Base-by-base conservation (phyloP, 441 rosid species). In the Syzygium malaccense region DNA sequence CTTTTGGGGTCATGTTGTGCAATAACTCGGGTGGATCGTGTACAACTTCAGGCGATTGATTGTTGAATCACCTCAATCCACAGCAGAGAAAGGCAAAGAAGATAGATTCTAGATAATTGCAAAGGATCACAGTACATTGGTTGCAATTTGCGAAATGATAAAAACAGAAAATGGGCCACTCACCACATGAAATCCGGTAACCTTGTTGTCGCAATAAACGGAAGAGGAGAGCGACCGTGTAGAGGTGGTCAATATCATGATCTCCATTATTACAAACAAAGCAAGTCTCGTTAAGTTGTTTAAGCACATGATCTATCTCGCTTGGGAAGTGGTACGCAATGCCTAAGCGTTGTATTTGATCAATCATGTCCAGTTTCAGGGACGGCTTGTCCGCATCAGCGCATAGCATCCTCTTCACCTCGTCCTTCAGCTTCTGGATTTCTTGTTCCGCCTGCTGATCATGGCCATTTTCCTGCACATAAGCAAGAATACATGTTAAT, bases 131-230 rank as follows among this genome's bases (percentile, higher is more conserved):
- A 62, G 32, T 62, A 30, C 0, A 62, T 1, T 14, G 33, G 33
- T 62, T 14, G 68, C 25, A n/a, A 28, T n/a, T 62, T 62, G 33
- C 9, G 26, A 45, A 32, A n/a, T 20, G 8, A 48, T 0, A 0
- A 13, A 58, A n/a, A 48, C 23, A 37, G n/a, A 55, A 33, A 37
- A 4, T 57, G 58, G 78, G 0, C 78, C 18, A 48, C 89, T 28
- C 54, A 85, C 89, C 25, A 11, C 60, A 49, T 51, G 89, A 85
- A 53, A 88, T 64, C 9, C 54, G 37, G 41, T 51, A 11, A 66
- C 87, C 89, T 20, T 88, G 86, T 84, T 88, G 89, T 26, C 87
- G 87, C 54, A 88, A 54, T 20, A 88, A 51, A 26, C 89, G 89
- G 48, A 88, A 88, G 19, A 53, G 87, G 14, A 88, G 84, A 57